Percentiles rank a stretch among this genome's conserved stretches.
phyloP scores from a whole-genome alignment of 148 eudicot species.

The Chenopodium formosanum region DNA sequence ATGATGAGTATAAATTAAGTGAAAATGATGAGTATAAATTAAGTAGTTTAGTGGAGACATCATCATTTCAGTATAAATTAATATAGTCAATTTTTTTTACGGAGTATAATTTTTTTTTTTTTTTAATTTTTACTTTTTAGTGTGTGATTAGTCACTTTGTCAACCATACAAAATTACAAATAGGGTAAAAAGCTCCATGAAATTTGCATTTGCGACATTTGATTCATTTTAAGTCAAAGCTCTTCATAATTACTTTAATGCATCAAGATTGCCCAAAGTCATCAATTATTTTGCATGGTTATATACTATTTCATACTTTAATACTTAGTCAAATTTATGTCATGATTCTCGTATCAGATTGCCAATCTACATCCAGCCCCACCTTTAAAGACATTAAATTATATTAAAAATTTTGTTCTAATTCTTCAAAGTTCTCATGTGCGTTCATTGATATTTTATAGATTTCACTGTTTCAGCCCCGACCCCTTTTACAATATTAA shows the following conservation, averaged over 20 bases:
- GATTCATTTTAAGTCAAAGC: not conserved
- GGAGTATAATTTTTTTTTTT: too few relatives aligned
- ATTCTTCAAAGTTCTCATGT: too few relatives aligned
- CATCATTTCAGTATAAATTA: too few relatives aligned
- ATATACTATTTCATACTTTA: not conserved
- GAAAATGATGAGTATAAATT: too few relatives aligned
- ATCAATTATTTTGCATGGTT: slow-evolving; percentile 2
- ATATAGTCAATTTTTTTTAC: too few relatives aligned
- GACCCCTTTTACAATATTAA: too few relatives aligned
- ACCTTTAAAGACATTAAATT: not conserved
- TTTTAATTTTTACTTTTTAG: too few relatives aligned
- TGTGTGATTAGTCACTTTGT: not conserved
- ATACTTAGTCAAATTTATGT: not conserved
- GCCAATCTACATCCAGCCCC: slow-evolving; percentile 5
- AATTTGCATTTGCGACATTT: not conserved
- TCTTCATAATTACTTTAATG: not conserved
- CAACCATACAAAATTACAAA: not conserved
- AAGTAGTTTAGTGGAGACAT: too few relatives aligned
- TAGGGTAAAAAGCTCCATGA: not conserved
- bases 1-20: too few relatives aligned
- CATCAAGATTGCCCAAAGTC: slow-evolving; percentile 1
- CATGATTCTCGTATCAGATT: not conserved
- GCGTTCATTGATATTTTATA: too few relatives aligned
- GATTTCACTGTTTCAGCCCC: too few relatives aligned
- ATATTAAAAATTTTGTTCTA: too few relatives aligned